Evolutionary conservation across 23 red algal genomes (phyloP).

Genomic region (Gracilaria domingensis): DNA sequence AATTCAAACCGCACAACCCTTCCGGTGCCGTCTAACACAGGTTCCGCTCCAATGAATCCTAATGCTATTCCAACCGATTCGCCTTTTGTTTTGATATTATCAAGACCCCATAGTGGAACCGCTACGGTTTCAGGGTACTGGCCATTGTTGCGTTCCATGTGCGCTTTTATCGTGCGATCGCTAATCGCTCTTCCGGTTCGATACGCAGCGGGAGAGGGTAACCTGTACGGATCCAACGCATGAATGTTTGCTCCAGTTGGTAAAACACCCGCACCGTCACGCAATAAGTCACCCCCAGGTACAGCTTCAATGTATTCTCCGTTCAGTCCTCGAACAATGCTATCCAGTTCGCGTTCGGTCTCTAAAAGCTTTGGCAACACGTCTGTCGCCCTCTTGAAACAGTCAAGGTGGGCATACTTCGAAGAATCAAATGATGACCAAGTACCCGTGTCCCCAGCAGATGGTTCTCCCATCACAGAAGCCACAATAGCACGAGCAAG

Average conservation of each 20-base stretch:
- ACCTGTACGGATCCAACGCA: slow-evolving; percentile 75
- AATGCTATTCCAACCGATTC: slow-evolving; percentile 75
- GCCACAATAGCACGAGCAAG: slow-evolving; percentile 23
- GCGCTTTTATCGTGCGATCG: slow-evolving; percentile 30
- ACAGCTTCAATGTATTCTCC: slow-evolving; percentile 73
- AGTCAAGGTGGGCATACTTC: background rate
- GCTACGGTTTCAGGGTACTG: slow-evolving; percentile 77
- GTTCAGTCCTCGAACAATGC: slow-evolving; percentile 49
- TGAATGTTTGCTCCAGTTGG: slow-evolving; percentile 86
- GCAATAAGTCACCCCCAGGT: slow-evolving; percentile 74
- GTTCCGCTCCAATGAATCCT: slow-evolving; percentile 61
- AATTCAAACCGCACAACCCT: slow-evolving; percentile 83
- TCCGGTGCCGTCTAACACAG: slow-evolving; percentile 69
- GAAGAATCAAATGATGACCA: slow-evolving; percentile 11
- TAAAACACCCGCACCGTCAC: slow-evolving; percentile 68
- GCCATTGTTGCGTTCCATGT: slow-evolving; percentile 47
- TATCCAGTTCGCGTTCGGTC: slow-evolving; percentile 48
- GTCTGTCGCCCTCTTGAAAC: slow-evolving; percentile 14
- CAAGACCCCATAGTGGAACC: slow-evolving; percentile 79
- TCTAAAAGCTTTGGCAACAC: slow-evolving; percentile 43
- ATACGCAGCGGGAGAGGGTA: slow-evolving; percentile 59
- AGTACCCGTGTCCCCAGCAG: background rate
- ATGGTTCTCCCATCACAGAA: slow-evolving; percentile 20
- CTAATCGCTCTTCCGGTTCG: slow-evolving; percentile 51
- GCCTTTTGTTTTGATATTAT: slow-evolving; percentile 81